Percentiles rank a stretch among this genome's conserved stretches.
phyloP scores from a whole-genome alignment of 768 basidiomycete genomes.

The Crucibulum laeve region DNA sequence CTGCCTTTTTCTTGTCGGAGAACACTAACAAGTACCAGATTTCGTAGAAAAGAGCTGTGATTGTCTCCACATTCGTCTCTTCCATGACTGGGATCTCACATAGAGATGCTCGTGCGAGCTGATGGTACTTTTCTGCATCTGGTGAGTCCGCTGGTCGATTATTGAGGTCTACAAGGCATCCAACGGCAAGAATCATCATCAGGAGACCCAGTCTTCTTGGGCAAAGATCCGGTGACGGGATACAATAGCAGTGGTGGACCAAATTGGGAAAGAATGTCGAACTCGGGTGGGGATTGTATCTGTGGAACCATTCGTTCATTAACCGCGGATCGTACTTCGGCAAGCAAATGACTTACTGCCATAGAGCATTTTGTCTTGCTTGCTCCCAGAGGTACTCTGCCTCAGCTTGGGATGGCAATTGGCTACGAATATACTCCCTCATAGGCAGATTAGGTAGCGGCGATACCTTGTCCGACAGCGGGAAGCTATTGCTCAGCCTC shows the following conservation, averaged over 20 bases:
- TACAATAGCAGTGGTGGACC: conserved; percentile 59
- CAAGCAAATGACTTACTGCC: conserved; percentile 45
- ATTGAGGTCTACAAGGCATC: conserved; percentile 58
- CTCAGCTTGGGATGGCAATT: conserved; percentile 51
- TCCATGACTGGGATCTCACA: conserved; percentile 65
- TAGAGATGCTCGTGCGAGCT: conserved; percentile 52
- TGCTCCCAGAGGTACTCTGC: conserved; percentile 62
- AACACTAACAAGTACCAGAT: conserved; percentile 68
- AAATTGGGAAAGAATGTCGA: conserved; percentile 64
- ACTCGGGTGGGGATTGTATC: conserved; percentile 64
- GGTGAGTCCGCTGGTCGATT: conserved; percentile 40
- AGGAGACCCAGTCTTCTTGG: conserved; percentile 62
- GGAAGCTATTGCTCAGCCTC: conserved; percentile 55
- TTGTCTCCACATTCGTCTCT: conserved; percentile 62
- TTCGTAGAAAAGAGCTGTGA: conserved; percentile 55
- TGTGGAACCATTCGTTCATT: conserved; percentile 9
- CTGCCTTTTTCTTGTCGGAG: conserved; percentile 65
- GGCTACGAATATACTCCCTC: conserved; percentile 50
- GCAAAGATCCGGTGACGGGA: conserved; percentile 45
- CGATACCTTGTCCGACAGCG: conserved; percentile 39
- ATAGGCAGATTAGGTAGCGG: conserved; percentile 49
- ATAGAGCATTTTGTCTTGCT: conserved; percentile 58
- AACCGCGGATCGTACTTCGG: conserved; percentile 1
- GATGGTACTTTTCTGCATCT: conserved; percentile 58
- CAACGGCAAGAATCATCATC: conserved; percentile 68